Evolutionary conservation across 495 filamentous ascomycete genomes (phyloP).

Genomic region (Xylaria intraflava): DNA sequence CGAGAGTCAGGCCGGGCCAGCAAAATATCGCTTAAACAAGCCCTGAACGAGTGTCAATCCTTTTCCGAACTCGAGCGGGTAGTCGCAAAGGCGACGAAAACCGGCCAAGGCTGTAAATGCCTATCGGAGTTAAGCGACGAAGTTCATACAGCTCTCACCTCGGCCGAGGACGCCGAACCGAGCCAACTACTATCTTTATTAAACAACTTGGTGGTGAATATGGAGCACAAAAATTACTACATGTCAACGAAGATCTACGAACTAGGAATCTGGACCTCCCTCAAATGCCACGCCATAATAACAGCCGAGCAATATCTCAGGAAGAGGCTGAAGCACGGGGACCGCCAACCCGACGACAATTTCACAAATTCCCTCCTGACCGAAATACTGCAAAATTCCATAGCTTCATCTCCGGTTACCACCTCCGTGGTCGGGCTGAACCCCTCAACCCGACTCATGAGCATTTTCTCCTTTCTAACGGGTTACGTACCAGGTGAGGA

Average conservation of each 20-base stretch:
- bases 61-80: slow-evolving; percentile 16
- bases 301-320: slow-evolving; percentile 13
- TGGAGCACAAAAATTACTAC: slow-evolving; percentile 1
- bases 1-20: not conserved
- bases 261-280: slow-evolving; percentile 4
- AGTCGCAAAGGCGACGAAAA: slow-evolving; percentile 9
- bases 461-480: slow-evolving; percentile 3
- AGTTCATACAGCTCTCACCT: not conserved
- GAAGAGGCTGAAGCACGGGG: not conserved
- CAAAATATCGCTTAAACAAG: not conserved
- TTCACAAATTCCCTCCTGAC: not conserved
- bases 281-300: slow-evolving; percentile 4
- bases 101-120: slow-evolving; percentile 10
- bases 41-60: not conserved
- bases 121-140: slow-evolving; percentile 3
- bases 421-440: not conserved
- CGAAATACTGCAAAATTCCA: not conserved
- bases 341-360: not conserved
- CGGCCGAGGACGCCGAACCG: not conserved
- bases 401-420: not conserved
- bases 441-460: not conserved
- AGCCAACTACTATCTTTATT: slow-evolving; percentile 16
- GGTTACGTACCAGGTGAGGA: slow-evolving; percentile 4
- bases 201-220: slow-evolving; percentile 19
- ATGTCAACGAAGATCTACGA: slow-evolving; percentile 1